phyloP scores from a whole-genome alignment of 164 flowering plant species.

The Cinnamomum micranthum region DNA sequence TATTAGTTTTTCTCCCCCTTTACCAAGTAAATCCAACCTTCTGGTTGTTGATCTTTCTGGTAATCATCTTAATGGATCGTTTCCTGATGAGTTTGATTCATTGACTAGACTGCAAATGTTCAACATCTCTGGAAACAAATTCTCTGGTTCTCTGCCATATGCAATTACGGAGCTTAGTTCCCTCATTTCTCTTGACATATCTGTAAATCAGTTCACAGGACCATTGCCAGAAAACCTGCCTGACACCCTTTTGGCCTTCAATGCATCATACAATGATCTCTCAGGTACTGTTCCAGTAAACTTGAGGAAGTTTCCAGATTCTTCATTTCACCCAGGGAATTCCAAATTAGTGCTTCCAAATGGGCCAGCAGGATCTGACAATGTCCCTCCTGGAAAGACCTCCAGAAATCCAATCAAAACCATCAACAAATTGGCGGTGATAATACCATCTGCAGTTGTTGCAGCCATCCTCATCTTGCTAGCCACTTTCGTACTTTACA shows the following conservation, averaged over 20 bases:
- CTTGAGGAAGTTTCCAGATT: constrained; percentile 62
- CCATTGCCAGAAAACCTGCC: constrained; percentile 70
- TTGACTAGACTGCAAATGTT: constrained; percentile 56
- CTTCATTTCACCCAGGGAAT: constrained; percentile 93
- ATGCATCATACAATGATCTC: constrained; percentile 82
- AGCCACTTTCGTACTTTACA: constrained; percentile 53
- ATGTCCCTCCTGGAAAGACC: constrained; percentile 24
- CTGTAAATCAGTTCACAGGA: constrained; percentile 77
- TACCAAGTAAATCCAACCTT: constrained; percentile 39
- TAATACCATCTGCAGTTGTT: constrained; percentile 61
- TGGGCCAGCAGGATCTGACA: constrained; percentile 43
- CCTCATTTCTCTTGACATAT: constrained; percentile 60
- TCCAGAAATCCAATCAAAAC: constrained; percentile 46
- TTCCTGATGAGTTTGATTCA: constrained; percentile 64
- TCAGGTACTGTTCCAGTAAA: constrained; percentile 84
- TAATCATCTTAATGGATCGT: constrained; percentile 57
- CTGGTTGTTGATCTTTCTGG: constrained; percentile 77
- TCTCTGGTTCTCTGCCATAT: constrained; percentile 80
- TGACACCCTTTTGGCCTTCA: constrained; percentile 50
- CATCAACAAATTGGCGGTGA: constrained; percentile 52
- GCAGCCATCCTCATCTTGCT: constrained; percentile 56
- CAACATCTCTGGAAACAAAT: constrained; percentile 63
- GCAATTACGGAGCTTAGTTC: constrained; percentile 48
- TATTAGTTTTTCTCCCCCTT: constrained; percentile 41
- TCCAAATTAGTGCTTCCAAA: constrained; percentile 44